Evolutionary conservation across 2,329 filamentous ascomycete species (phyloP), one percentile per base, ranked within the genome.

Genomic region (Whalleya microplaca): DNA sequence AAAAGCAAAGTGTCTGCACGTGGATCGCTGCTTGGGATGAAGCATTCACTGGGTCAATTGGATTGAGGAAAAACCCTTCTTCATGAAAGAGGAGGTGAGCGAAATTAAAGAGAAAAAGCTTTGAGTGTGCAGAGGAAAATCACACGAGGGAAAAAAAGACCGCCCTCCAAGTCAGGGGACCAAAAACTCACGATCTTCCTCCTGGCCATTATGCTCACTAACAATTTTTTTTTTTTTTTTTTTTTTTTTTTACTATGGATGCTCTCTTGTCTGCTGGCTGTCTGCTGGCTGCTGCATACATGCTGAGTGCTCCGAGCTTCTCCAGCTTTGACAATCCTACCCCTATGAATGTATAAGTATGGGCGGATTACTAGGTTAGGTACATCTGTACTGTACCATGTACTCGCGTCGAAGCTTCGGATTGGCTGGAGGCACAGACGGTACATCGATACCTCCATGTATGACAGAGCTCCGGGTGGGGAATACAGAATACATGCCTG

Each of bases 151-250:
- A 62, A 62, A 61, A 64, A 61, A 56, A 62, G 57, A 60, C 58
- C 51, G 53, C 61, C 58, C 56, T 56, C 56, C 55, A 59, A 56
- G 58, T 61, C 61, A 64, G 61, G 61, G 53, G 62, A 58, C 54
- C 60, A 53, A 59, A 64, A 65, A 65, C 63, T 65, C 63, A 65
- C 63, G 63, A 65, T 65, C 61, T 59, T 63, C 61, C 57, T 49
- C 46, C 47, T 47, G 27, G 48, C 29, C 41, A 27, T 20, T 29
- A 41, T 37, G 48, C 46, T 60, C 54, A 57, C 59, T 62, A 62
- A 62, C 56, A 62, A 59, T 55, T 49, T 46, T 49, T 46, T 44
- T 53, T 47, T 50, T 42, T 41, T 48, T 44, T 21, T 6, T 29
- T 42, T n/a, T 47, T 2, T n/a, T 45, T 41, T n/a, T n/a, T n/a